A percentile compares a stretch with the other conserved stretches of the same genome.
Evolutionary conservation across 257 asterid species (phyloP).

Genomic region (Solanum pennellii): DNA sequence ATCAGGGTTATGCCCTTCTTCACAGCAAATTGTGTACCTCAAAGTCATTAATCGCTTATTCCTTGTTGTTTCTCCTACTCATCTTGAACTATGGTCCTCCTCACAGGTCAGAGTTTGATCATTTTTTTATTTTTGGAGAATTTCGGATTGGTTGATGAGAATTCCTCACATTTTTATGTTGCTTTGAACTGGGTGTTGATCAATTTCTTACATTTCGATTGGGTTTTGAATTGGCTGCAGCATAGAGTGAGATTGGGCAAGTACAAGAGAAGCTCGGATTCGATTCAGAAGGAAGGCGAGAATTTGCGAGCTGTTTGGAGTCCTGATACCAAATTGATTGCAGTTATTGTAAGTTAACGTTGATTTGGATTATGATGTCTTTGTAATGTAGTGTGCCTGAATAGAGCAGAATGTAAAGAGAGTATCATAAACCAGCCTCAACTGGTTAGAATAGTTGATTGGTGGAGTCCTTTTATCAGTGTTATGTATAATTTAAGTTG

Average conservation of each 20-base stretch:
- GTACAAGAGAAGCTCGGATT: slow-evolving; percentile 58
- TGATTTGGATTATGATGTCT: background rate
- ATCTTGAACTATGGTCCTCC: slow-evolving; percentile 92
- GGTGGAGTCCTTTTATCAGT: background rate
- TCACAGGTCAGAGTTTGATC: slow-evolving; percentile 45
- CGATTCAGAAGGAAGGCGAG: slow-evolving; percentile 80
- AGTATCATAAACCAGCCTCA: background rate
- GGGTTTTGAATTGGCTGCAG: slow-evolving; percentile 26
- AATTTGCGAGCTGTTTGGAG: slow-evolving; percentile 90
- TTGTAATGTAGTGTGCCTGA: background rate
- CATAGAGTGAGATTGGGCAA: slow-evolving; percentile 96
- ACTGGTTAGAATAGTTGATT: background rate
- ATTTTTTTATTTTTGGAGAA: background rate
- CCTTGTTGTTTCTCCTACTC: slow-evolving; percentile 77
- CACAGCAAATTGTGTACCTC: slow-evolving; percentile 68
- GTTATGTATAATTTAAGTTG: background rate
- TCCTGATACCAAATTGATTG: slow-evolving; percentile 84
- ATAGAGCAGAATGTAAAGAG: background rate
- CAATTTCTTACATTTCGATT: background rate
- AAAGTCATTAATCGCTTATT: slow-evolving; percentile 69
- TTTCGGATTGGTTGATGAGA: background rate
- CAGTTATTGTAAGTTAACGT: slow-evolving; percentile 58
- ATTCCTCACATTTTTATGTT: background rate
- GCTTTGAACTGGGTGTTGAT: background rate
- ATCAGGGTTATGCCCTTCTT: slow-evolving; percentile 40